Evolutionary conservation across 345 rosid genomes (phyloP).

Genomic region (Erodium maritimum): DNA sequence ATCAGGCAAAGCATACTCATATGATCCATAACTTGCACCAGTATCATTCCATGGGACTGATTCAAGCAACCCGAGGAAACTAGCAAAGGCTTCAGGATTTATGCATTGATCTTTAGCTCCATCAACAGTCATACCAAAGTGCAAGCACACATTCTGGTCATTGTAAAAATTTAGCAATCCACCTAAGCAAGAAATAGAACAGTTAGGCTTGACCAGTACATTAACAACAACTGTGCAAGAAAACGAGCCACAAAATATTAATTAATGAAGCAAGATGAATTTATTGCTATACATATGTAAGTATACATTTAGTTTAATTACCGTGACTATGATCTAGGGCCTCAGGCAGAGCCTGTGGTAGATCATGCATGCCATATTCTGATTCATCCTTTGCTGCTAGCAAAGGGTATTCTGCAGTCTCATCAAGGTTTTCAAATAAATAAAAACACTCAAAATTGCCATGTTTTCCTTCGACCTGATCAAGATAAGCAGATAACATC

Average conservation of each 20-base stretch:
- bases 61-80: conserved; percentile 72
- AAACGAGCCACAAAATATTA: background rate
- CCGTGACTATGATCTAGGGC: conserved; percentile 40
- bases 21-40: conserved; percentile 49
- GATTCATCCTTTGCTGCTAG: conserved; percentile 20
- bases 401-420: conserved; percentile 20
- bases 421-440: conserved; percentile 50
- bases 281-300: background rate
- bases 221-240: background rate
- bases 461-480: conserved; percentile 59
- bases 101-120: conserved; percentile 57
- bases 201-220: conserved; percentile 1
- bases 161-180: conserved; percentile 31
- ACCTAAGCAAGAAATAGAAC: conserved; percentile 18
- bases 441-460: conserved; percentile 61
- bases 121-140: conserved; percentile 35
- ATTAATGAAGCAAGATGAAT: background rate
- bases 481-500: conserved; percentile 13
- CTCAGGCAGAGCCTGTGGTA: conserved; percentile 57
- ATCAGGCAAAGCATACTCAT: conserved; percentile 42
- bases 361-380: conserved; percentile 25
- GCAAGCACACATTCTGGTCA: conserved; percentile 43
- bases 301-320: conserved; percentile 21
- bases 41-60: conserved; percentile 65
- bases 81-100: conserved; percentile 59